Evolutionary conservation across 2,329 filamentous ascomycete genomes (phyloP), one percentile per base, ranked within the genome.

Genomic region (Sporothrix inflata): DNA sequence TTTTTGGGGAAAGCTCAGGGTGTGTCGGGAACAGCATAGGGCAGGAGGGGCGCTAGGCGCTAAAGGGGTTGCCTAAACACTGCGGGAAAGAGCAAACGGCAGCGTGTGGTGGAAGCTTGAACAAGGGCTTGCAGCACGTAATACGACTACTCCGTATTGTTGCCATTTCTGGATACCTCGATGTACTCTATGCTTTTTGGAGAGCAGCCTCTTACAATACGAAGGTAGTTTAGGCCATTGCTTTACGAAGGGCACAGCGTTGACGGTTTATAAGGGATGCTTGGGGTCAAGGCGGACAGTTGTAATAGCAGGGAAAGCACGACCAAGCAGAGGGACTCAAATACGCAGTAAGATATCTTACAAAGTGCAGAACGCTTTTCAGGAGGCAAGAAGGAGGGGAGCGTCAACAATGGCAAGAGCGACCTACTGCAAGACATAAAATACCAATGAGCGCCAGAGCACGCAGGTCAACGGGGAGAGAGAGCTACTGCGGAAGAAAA

Each of bases 401-500:
- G 53, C 24, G 30, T 57, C 51, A 38, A 30, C 7, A 63, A 55
- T 61, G 27, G 63, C 38, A 24, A 34, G 47, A 57, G 55, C 47
- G 45, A 66, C 61, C 38, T 34, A 8, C 21, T 49, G 24, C 63
- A 45, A 66, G 21, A 19, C n/a, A 65, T 42, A 9, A 65, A 12
- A 27, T 30, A 49, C 38, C 60, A 66, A 66, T 49, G 19, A 34
- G 24, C 24, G 40, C n/a, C 16, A 30, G 63, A 49, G 14, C 9
- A n/a, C 27, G 30, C 14, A 38, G 38, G 9, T 9, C 38, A 40
- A 45, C 12, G 21, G 21, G 16, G 53, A 45, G 3, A 27, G 21
- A 45, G 53, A 65, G 51, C 70, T 68, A 71, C 70, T 71, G 70
- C 61, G 61, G 51, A 66, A 42, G 51, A 71, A 71, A 68, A 67